phyloP scores from a whole-genome alignment of 2,329 filamentous ascomycete genomes.

The Trichoderma arundinaceum region DNA sequence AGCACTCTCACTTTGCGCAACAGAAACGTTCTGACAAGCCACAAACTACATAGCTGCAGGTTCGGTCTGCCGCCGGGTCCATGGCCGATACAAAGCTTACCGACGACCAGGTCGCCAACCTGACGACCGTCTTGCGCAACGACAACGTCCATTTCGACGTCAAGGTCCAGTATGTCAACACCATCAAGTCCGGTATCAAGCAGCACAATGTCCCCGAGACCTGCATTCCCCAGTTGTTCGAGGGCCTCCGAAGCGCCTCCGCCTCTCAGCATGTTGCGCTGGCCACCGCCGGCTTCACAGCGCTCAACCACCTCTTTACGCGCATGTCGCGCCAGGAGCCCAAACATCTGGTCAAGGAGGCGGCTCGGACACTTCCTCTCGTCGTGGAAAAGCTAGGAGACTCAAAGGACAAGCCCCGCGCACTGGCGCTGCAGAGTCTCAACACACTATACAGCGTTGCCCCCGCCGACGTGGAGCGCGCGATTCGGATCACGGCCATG shows the following conservation, averaged over 20 bases:
- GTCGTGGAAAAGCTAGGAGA: constrained; percentile 87
- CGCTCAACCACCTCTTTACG: constrained; percentile 85
- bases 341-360: constrained; percentile 72
- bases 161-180: constrained; percentile 73
- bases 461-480: constrained; percentile 76
- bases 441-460: constrained; percentile 76
- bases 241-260: constrained; percentile 78
- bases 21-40: constrained; percentile 4
- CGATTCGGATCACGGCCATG: constrained; percentile 79
- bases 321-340: constrained; percentile 85
- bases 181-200: constrained; percentile 87
- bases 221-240: constrained; percentile 75
- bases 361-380: constrained; percentile 71
- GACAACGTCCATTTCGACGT: constrained; percentile 71
- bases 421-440: constrained; percentile 75
- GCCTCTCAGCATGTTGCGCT: constrained; percentile 77
- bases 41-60: constrained; percentile 9
- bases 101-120: constrained; percentile 63
- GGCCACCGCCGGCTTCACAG: constrained; percentile 83
- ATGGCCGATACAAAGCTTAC: constrained; percentile 63
- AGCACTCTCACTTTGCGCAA: neutral
- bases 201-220: constrained; percentile 85
- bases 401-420: constrained; percentile 81
- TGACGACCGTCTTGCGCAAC: constrained; percentile 59
- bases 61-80: constrained; percentile 30